These are phyloP conservation scores for Diaporthe humulicola DNA, from an alignment of 2,329 filamentous ascomycete genomes.

Conservation along the genomic window DNA sequence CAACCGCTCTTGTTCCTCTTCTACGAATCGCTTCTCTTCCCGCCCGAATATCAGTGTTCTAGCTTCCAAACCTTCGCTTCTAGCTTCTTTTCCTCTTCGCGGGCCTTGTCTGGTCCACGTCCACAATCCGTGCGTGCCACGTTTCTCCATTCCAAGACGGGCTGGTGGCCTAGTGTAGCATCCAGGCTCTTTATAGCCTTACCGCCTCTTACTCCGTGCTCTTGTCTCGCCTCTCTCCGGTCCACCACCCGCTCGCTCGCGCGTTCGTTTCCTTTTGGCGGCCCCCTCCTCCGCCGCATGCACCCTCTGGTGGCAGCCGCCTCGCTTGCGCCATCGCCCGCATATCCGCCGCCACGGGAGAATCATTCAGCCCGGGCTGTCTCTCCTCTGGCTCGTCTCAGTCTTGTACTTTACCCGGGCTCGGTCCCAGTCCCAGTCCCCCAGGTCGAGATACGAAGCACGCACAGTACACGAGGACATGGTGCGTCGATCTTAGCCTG, in stretches of 20 bases:
- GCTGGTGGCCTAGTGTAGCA: conserved; percentile 18
- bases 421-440: background rate
- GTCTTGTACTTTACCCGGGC: background rate
- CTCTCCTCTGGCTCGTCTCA: background rate
- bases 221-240: conserved; percentile 17
- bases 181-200: conserved; percentile 33
- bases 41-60: conserved; percentile 18
- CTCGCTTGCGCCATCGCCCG: conserved; percentile 20
- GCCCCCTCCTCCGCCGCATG: conserved; percentile 1
- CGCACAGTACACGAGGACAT: background rate
- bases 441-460: background rate
- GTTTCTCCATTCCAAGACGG: conserved; percentile 29
- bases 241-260: background rate
- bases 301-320: conserved; percentile 5
- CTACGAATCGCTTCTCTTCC: conserved; percentile 27
- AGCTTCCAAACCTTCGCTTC: background rate
- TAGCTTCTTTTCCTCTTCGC: conserved; percentile 1
- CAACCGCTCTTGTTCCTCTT: conserved; percentile 17
- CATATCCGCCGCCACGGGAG: conserved; percentile 3
- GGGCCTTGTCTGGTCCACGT: conserved; percentile 12
- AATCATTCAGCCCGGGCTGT: conserved; percentile 1
- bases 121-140: conserved; percentile 22
- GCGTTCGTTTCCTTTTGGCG: conserved; percentile 1
- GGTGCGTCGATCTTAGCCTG: conserved; percentile 18
- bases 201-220: conserved; percentile 33